Evolutionary conservation across 495 filamentous ascomycete genomes (phyloP).

Genomic region (Mytilinidion resinicola): DNA sequence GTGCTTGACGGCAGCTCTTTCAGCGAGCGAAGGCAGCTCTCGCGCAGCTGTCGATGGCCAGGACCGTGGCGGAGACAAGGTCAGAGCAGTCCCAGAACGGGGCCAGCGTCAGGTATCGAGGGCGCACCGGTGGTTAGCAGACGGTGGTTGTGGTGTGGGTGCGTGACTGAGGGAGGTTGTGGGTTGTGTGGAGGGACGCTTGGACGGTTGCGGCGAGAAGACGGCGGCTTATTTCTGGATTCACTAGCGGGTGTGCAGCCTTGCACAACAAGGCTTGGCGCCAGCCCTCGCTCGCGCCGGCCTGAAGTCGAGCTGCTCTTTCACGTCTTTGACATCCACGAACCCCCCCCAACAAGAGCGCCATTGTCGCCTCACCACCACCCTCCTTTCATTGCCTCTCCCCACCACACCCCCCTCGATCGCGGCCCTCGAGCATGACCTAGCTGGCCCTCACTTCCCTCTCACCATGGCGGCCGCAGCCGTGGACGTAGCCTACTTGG

Average conservation of each 20-base stretch:
- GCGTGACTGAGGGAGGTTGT: background rate
- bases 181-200: no score
- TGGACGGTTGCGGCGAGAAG: background rate
- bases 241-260: no score
- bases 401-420: background rate
- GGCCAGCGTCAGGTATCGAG: no score
- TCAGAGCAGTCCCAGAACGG: no score
- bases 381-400: background rate
- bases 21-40: background rate
- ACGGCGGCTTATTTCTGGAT: background rate
- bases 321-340: no score
- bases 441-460: slow-evolving; percentile 10
- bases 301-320: no score
- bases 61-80: background rate
- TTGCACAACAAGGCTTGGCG: no score
- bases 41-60: background rate
- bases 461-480: slow-evolving; percentile 66
- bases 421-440: slow-evolving; percentile 11
- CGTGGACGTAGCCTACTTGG: slow-evolving; percentile 68
- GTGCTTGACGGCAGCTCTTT: background rate
- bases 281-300: no score
- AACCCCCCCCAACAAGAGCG: background rate
- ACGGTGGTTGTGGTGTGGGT: background rate
- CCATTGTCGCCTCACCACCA: background rate
- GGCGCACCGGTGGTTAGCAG: no score